Conservation (phyloP, 164 flowering plant genomes). For the Amborella trichopoda region DNA sequence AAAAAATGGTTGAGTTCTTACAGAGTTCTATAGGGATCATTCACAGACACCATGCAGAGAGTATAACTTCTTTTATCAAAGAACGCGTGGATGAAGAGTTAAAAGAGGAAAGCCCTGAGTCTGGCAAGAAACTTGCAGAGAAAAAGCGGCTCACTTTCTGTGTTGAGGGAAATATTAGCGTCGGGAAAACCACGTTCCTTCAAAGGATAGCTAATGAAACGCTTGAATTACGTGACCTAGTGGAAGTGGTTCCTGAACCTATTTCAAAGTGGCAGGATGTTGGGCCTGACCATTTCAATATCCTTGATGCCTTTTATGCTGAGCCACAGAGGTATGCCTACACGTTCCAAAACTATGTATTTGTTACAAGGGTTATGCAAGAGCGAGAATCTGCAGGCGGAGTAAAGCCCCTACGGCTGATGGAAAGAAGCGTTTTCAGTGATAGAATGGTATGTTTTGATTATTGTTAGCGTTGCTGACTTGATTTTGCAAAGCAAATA, state of each 20-base stretch:
- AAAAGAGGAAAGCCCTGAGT: conserved; percentile 35
- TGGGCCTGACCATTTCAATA: conserved; percentile 94
- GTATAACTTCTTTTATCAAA: conserved; percentile 78
- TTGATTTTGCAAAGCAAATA: too few species aligned
- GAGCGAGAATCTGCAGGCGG: conserved; percentile 88
- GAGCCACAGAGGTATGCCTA: conserved; percentile 94
- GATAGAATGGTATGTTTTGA: conserved; percentile 85
- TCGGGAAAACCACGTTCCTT: conserved; percentile 92
- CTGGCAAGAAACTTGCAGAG: conserved; percentile 24
- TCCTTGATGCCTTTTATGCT: conserved; percentile 85
- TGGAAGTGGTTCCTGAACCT: conserved; percentile 96
- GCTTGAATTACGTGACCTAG: conserved; percentile 85
- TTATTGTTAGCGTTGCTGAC: too few species aligned
- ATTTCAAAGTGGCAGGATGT: conserved; percentile 92
- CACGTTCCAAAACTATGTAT: conserved; percentile 95
- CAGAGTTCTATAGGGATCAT: conserved; percentile 89
- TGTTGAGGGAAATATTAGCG: conserved; percentile 98
- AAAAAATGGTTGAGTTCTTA: conserved; percentile 82
- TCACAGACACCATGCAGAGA: conserved; percentile 88
- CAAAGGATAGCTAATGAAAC: conserved; percentile 96
- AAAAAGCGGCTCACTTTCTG: conserved; percentile 78
- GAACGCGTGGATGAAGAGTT: conserved; percentile 79
- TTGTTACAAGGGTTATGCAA: conserved; percentile 97
- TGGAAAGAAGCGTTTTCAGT: conserved; percentile 98
- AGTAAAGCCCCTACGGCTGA: conserved; percentile 78